Percentiles rank a stretch among this genome's conserved stretches.
phyloP scores from a whole-genome alignment of 495 filamentous ascomycete genomes.

The Talaromyces proteolyticus region DNA sequence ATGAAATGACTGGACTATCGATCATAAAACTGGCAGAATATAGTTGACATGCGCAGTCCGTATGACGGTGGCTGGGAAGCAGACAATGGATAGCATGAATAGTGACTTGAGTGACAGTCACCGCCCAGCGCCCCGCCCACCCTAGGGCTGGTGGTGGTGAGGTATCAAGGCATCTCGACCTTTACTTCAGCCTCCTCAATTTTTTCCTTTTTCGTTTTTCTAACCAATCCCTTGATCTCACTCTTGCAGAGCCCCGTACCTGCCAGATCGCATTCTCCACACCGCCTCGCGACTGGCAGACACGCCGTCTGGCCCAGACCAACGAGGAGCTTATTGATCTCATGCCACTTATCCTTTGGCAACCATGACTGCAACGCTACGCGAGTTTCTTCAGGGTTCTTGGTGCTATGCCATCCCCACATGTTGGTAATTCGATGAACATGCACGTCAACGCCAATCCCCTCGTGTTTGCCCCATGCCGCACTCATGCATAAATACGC shows the following conservation, averaged over 20 bases:
- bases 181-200: conserved; percentile 37
- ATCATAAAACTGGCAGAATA: too few species aligned
- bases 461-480: conserved; percentile 56
- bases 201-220: conserved; percentile 44
- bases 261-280: conserved; percentile 77
- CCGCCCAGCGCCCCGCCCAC: not conserved
- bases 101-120: not conserved
- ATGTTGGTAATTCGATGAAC: conserved; percentile 90
- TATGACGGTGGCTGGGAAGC: too few species aligned
- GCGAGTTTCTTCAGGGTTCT: conserved; percentile 81
- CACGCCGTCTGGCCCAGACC: conserved; percentile 89
- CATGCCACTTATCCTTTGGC: conserved; percentile 83
- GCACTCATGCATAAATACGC: conserved; percentile 82
- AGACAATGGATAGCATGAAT: too few species aligned
- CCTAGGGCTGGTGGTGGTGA: too few species aligned
- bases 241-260: conserved; percentile 69
- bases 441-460: conserved; percentile 64
- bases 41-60: too few species aligned
- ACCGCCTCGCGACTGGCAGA: conserved; percentile 70
- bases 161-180: conserved; percentile 16
- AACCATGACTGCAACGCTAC: conserved; percentile 75
- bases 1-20: too few species aligned
- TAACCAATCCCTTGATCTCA: conserved; percentile 40
- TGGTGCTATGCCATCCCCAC: conserved; percentile 89
- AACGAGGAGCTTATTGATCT: conserved; percentile 89